Base-by-base conservation (phyloP, 2,329 filamentous ascomycete genomes). In the Microdochium paspali region DNA sequence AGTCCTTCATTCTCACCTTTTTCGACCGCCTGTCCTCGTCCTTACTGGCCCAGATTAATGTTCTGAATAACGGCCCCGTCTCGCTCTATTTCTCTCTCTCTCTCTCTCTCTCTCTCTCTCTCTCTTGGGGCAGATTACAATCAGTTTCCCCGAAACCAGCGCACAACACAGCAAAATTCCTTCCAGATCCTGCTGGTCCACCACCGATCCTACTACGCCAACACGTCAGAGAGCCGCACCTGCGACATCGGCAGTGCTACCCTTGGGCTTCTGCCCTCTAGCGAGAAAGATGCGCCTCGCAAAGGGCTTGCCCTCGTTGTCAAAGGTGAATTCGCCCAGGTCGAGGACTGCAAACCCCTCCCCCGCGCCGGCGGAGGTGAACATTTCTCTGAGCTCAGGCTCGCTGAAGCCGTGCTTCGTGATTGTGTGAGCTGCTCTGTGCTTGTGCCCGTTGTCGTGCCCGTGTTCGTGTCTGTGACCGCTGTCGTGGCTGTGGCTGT, bases 351-450 rank as follows among this genome's bases (percentile, higher is more conserved):
- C 70, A 57, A 88, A 84, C n/a, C 70, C 70, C 9, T 64, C 62
- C 0, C 67, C 73, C 18, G 74, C 68, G 0, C 85, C 84, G 1
- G 84, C 85, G n/a, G 68, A 66, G 48, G 74, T 70, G 56, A 87
- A 88, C 53, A 87, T 73, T 21, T 66, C 61, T 56, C 68, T 71
- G 46, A 88, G 76, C 24, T 76, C 68, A 10, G 74, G 71, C 58
- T 78, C 66, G 1, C 71, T 74, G 62, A 90, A 90, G 0, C 85
- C 84, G 51, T 80, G 72, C 46, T 84, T 81, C 26, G 74, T 76
- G 20, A 90, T 74, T 0, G 80, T 84, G 30, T 73, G 63, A 3
- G 58, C 49, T 4, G 59, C 57, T 10, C 51, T 51, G 46, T 50
- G 46, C 62, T 59, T 21, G 20, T 53, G 20, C 20, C 30, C 4